Conservation (phyloP, 2,329 filamentous ascomycete genomes). For the Hypoxylon sp. region DNA sequence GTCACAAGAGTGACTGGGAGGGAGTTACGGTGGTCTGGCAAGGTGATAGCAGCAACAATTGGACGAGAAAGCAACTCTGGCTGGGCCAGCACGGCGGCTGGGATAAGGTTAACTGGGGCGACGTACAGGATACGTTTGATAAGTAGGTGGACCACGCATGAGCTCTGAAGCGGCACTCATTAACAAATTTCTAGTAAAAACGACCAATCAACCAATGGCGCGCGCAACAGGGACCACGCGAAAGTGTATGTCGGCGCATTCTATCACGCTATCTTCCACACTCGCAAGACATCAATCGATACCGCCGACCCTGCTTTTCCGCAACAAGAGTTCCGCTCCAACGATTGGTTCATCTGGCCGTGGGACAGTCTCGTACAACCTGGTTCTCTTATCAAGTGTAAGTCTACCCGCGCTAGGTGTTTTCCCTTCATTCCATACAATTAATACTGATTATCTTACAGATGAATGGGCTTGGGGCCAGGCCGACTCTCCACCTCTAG, state of each 20-base stretch:
- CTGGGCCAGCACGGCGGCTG: conserved; percentile 28
- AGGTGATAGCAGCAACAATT: conserved; percentile 26
- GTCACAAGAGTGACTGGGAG: conserved; percentile 29
- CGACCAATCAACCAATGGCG: conserved; percentile 13
- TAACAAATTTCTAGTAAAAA: conserved; percentile 4
- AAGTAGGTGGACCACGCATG: neutral
- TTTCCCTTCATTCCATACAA: neutral
- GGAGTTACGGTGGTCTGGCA: conserved; percentile 22
- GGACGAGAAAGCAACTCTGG: conserved; percentile 20
- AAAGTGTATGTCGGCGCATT: conserved; percentile 28
- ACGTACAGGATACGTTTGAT: conserved; percentile 27
- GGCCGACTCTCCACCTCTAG: conserved; percentile 24
- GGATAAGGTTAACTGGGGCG: conserved; percentile 15
- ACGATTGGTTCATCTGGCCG: conserved; percentile 31
- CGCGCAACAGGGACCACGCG: conserved; percentile 10
- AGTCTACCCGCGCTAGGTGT: neutral
- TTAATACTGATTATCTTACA: conserved; percentile 2
- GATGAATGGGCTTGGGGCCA: conserved; percentile 24
- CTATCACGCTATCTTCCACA: conserved; percentile 29
- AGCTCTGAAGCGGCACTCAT: neutral
- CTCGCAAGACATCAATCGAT: conserved; percentile 27
- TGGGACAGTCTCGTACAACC: conserved; percentile 24
- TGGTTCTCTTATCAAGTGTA: conserved; percentile 23
- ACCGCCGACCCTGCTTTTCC: conserved; percentile 19
- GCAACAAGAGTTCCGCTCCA: conserved; percentile 28